Evolutionary conservation across 2,329 filamentous ascomycete genomes (phyloP).

Genomic region (Epichloe typhina): DNA sequence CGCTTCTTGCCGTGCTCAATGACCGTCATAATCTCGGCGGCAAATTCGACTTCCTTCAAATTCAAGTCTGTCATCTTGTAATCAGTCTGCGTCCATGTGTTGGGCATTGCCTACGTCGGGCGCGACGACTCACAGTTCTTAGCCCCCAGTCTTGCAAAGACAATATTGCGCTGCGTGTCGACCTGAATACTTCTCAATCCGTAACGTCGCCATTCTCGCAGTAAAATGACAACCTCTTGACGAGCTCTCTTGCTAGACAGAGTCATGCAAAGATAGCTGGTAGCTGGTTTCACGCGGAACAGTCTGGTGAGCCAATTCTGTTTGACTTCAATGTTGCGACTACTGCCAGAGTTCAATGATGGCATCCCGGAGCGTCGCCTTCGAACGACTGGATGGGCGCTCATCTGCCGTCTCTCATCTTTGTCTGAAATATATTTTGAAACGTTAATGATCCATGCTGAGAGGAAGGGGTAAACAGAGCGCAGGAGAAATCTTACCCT

Average conservation of each 20-base stretch:
- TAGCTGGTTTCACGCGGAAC: conserved; percentile 78
- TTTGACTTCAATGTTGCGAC: conserved; percentile 49
- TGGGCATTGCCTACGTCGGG: not conserved
- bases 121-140: conserved; percentile 54
- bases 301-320: conserved; percentile 84
- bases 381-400: not conserved
- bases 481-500: conserved; percentile 18
- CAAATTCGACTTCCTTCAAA: conserved; percentile 79
- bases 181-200: conserved; percentile 71
- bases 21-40: conserved; percentile 76
- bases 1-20: conserved; percentile 71
- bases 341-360: conserved; percentile 23
- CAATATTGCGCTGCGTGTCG: conserved; percentile 65
- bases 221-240: conserved; percentile 60
- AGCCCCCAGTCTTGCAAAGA: conserved; percentile 64
- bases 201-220: conserved; percentile 69
- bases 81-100: not conserved
- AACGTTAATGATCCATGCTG: not conserved
- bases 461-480: not conserved
- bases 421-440: not conserved
- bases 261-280: conserved; percentile 60
- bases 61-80: conserved; percentile 46
- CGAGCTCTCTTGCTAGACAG: conserved; percentile 56
- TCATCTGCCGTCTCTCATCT: conserved; percentile 4
- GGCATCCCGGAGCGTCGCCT: conserved; percentile 16